Evolutionary conservation across 805 yeast species (phyloP).

Genomic region (Teunomyces gatunensis): DNA sequence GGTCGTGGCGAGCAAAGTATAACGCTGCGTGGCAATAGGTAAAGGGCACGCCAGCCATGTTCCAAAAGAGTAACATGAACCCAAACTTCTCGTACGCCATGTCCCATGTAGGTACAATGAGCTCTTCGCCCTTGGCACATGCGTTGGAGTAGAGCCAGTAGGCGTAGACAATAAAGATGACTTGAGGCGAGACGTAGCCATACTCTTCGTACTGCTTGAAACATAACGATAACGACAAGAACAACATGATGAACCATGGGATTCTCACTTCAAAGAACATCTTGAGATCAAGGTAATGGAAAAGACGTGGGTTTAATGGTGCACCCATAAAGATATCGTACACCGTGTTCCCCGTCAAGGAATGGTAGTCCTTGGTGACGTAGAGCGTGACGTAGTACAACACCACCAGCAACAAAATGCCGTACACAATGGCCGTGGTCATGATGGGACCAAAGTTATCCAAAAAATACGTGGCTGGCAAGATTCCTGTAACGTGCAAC

Average conservation of each 20-base stretch:
- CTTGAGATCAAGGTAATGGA: slow-evolving; percentile 80
- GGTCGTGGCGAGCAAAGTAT: slow-evolving; percentile 78
- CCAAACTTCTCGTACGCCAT: slow-evolving; percentile 99
- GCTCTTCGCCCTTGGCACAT: slow-evolving; percentile 95
- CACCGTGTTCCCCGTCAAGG: slow-evolving; percentile 87
- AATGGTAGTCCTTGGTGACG: slow-evolving; percentile 73
- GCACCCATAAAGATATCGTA: slow-evolving; percentile 98
- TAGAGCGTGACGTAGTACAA: slow-evolving; percentile 67
- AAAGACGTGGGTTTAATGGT: slow-evolving; percentile 92
- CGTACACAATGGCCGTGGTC: slow-evolving; percentile 85
- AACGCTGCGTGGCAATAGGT: slow-evolving; percentile 94
- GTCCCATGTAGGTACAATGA: slow-evolving; percentile 98
- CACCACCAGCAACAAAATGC: slow-evolving; percentile 63
- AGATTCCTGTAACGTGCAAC: slow-evolving; percentile 72
- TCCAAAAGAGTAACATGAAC: slow-evolving; percentile 98
- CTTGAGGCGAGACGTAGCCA: slow-evolving; percentile 78
- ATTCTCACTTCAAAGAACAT: slow-evolving; percentile 97
- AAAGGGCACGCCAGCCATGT: slow-evolving; percentile 98
- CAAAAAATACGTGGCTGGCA: slow-evolving; percentile 69
- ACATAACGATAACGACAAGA: slow-evolving; percentile 70
- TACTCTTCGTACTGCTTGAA: slow-evolving; percentile 77
- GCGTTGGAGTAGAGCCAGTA: slow-evolving; percentile 96
- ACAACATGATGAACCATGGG: slow-evolving; percentile 92
- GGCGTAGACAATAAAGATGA: slow-evolving; percentile 69
- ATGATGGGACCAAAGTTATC: slow-evolving; percentile 88